Conservation (phyloP, 139 green algal species). For the Chlamydomonas sp. region DNA sequence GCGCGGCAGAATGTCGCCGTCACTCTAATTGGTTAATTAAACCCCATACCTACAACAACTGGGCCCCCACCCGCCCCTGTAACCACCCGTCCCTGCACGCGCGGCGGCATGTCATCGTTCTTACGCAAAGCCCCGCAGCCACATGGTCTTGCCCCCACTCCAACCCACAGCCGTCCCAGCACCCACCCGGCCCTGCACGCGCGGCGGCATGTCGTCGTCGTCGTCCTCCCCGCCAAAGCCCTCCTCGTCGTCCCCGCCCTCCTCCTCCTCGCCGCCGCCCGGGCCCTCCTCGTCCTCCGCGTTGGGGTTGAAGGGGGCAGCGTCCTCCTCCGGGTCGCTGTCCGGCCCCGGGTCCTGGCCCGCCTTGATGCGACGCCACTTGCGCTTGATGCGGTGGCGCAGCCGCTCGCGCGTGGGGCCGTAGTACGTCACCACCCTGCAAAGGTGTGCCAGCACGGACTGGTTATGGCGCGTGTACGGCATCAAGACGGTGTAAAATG, state of each 20-base stretch:
- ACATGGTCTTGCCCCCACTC: neutral
- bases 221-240: slow-evolving; percentile 2
- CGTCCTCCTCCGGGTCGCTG: slow-evolving; percentile 21
- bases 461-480: neutral
- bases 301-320: neutral
- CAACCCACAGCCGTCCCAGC: neutral
- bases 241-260: slow-evolving; percentile 43
- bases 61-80: neutral
- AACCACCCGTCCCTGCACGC: neutral
- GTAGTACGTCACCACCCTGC: slow-evolving; percentile 82
- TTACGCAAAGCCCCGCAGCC: neutral
- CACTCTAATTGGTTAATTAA: neutral
- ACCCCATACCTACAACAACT: neutral
- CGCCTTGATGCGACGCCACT: slow-evolving; percentile 13
- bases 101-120: neutral
- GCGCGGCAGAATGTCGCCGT: neutral
- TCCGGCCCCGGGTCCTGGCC: slow-evolving; percentile 21
- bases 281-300: slow-evolving; percentile 29
- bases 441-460: neutral
- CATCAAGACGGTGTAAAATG: neutral
- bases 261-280: slow-evolving; percentile 35
- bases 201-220: neutral
- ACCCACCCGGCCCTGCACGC: neutral
- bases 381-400: slow-evolving; percentile 48
- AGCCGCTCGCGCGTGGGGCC: slow-evolving; percentile 70